A percentile compares a stretch with the other conserved stretches of the same genome.
phyloP scores from a whole-genome alignment of 139 green algal genomes.

The Ettlia oleoabundans region DNA sequence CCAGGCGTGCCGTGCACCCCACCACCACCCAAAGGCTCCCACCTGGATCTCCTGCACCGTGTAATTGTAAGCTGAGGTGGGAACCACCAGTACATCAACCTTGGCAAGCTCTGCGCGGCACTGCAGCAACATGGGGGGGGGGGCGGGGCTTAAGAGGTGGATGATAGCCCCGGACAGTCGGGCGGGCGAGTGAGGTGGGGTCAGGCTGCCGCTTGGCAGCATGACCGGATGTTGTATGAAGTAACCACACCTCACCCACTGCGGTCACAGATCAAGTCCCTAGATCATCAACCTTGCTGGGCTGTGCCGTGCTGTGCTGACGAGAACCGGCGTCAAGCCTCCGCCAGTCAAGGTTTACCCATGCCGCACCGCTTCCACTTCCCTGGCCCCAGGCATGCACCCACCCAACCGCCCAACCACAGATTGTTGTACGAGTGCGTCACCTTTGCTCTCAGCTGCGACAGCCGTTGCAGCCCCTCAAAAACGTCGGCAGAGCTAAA shows the following conservation, averaged over 20 bases:
- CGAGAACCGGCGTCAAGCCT: too few relatives aligned
- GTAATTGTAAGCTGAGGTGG: slow-evolving; percentile 80
- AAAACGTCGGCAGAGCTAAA: slow-evolving; percentile 74
- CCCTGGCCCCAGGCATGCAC: too few relatives aligned
- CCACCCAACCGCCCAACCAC: not conserved
- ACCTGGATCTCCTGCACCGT: slow-evolving; percentile 60
- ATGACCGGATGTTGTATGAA: too few relatives aligned
- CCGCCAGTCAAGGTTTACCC: too few relatives aligned
- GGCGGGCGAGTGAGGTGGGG: too few relatives aligned
- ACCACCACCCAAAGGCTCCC: not conserved
- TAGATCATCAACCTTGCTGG: too few relatives aligned
- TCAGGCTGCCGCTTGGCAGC: not conserved
- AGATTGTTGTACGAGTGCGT: not conserved
- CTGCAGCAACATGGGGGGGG: not conserved
- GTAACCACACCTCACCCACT: too few relatives aligned
- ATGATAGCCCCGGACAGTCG: not conserved
- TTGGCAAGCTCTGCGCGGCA: slow-evolving; percentile 52
- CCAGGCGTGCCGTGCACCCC: not conserved
- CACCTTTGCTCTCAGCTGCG: slow-evolving; percentile 29
- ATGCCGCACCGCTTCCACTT: too few relatives aligned
- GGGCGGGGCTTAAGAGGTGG: not conserved
- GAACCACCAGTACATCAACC: slow-evolving; percentile 77
- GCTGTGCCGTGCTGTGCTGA: too few relatives aligned
- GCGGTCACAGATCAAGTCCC: too few relatives aligned
- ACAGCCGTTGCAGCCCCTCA: slow-evolving; percentile 46